These are phyloP conservation scores for Cyamopsis tetragonoloba DNA, from an alignment of 306 rosid species.

Conservation along the genomic window DNA sequence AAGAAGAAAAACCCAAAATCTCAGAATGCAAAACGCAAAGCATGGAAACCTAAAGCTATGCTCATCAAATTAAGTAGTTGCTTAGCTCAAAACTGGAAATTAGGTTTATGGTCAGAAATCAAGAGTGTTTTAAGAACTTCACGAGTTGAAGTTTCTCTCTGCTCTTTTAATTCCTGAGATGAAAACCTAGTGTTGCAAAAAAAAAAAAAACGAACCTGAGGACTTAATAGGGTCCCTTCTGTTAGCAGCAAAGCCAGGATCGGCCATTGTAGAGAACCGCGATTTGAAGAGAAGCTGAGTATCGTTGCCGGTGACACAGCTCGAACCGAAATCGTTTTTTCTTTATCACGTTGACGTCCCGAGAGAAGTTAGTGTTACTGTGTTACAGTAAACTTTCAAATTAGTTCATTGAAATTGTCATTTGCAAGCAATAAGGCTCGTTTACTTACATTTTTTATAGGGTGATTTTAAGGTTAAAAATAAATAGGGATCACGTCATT, in stretches of 20 bases:
- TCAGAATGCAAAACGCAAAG: background rate
- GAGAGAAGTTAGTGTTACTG: too few species aligned
- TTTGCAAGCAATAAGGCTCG: too few species aligned
- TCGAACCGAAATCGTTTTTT: too few species aligned
- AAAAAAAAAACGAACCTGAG: constrained; percentile 45
- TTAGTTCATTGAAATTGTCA: too few species aligned
- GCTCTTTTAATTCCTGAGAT: background rate
- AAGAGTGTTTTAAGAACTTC: background rate
- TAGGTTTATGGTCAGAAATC: background rate
- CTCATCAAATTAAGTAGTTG: background rate
- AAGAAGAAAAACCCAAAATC: background rate
- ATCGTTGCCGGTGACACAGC: too few species aligned
- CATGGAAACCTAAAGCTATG: background rate
- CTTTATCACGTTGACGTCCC: too few species aligned
- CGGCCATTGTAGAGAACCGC: constrained; percentile 54
- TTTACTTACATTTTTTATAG: too few species aligned
- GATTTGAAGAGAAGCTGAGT: too few species aligned
- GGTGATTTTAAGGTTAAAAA: too few species aligned
- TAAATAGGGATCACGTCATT: too few species aligned
- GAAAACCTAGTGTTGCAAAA: background rate
- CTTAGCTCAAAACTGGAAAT: too few species aligned
- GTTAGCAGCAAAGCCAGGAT: constrained; percentile 38
- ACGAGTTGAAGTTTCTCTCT: background rate
- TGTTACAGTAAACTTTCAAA: too few species aligned
- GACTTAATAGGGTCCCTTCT: constrained; percentile 80